These are phyloP conservation scores for Chenopodium quinoa DNA, from an alignment of 148 eudicot species.

Conservation along the genomic window DNA sequence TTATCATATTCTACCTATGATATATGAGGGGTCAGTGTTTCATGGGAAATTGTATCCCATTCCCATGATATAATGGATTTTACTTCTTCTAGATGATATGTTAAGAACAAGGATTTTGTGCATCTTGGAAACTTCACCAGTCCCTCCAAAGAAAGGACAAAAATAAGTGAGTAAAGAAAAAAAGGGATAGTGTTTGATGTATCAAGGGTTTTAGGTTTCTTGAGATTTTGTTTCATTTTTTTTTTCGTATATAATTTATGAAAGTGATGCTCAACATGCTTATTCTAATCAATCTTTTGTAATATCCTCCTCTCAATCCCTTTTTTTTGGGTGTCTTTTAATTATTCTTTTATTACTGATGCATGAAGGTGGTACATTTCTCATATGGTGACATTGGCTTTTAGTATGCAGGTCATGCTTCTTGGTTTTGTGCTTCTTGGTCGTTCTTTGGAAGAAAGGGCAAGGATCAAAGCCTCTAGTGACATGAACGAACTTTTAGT, in stretches of 20 bases:
- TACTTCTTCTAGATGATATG: not conserved
- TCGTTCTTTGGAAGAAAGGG: slow-evolving; percentile 86
- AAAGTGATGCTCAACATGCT: not conserved
- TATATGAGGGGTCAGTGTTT: not conserved
- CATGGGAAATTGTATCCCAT: not conserved
- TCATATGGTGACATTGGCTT: slow-evolving; percentile 36
- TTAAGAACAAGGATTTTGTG: not conserved
- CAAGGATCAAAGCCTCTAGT: slow-evolving; percentile 86
- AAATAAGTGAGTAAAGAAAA: not conserved
- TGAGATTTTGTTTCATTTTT: not conserved
- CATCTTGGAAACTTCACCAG: not conserved
- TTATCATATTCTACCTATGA: not conserved
- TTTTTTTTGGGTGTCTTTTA: slow-evolving; percentile 5
- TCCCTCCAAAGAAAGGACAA: not conserved
- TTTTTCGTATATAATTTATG: not conserved
- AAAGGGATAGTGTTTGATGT: not conserved
- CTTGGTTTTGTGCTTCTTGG: slow-evolving; percentile 94
- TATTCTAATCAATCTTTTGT: not conserved
- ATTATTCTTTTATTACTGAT: not conserved
- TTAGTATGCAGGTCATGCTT: slow-evolving; percentile 98
- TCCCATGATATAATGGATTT: not conserved
- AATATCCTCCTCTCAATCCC: slow-evolving; percentile 5
- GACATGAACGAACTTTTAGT: slow-evolving; percentile 90
- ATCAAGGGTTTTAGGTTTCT: not conserved
- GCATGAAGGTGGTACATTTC: slow-evolving; percentile 14